These are phyloP conservation scores for Thraustochytrium striatum DNA, from an alignment of 352 stramenopile species.

Conservation along the genomic window DNA sequence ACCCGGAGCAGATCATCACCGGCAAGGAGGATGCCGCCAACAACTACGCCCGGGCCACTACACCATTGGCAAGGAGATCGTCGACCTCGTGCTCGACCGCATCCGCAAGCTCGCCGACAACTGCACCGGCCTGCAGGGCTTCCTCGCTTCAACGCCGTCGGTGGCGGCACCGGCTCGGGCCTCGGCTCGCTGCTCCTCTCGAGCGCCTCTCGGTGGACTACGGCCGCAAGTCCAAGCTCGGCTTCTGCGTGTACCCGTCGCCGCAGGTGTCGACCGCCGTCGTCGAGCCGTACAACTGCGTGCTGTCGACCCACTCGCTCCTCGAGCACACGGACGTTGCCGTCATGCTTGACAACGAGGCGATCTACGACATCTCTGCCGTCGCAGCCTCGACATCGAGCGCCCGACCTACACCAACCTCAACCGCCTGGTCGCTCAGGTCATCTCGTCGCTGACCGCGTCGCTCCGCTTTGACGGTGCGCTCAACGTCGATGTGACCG, in stretches of 20 bases:
- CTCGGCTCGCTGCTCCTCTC: conserved; percentile 90
- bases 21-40: conserved; percentile 85
- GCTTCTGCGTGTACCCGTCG: conserved; percentile 93
- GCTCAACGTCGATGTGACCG: conserved; percentile 97
- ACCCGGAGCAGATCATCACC: conserved; percentile 96
- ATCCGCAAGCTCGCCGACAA: conserved; percentile 93
- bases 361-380: conserved; percentile 95
- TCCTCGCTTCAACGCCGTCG: conserved; percentile 95
- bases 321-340: conserved; percentile 94
- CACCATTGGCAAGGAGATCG: conserved; percentile 88
- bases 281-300: conserved; percentile 97
- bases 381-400: conserved; percentile 92
- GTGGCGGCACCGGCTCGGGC: conserved; percentile 92
- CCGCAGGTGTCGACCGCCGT: conserved; percentile 92
- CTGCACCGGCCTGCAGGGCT: conserved; percentile 93
- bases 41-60: conserved; percentile 87
- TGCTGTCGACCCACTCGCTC: conserved; percentile 89
- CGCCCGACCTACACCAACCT: conserved; percentile 97
- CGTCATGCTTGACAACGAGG: conserved; percentile 95
- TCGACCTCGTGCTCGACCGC: conserved; percentile 91
- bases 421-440: conserved; percentile 93
- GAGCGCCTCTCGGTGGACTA: conserved; percentile 95
- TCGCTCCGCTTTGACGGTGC: conserved; percentile 96
- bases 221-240: conserved; percentile 92
- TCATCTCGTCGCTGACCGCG: conserved; percentile 96